These are phyloP conservation scores for Aspergillus chevalieri DNA, from an alignment of 2,329 filamentous ascomycete species.

Conservation along the genomic window DNA sequence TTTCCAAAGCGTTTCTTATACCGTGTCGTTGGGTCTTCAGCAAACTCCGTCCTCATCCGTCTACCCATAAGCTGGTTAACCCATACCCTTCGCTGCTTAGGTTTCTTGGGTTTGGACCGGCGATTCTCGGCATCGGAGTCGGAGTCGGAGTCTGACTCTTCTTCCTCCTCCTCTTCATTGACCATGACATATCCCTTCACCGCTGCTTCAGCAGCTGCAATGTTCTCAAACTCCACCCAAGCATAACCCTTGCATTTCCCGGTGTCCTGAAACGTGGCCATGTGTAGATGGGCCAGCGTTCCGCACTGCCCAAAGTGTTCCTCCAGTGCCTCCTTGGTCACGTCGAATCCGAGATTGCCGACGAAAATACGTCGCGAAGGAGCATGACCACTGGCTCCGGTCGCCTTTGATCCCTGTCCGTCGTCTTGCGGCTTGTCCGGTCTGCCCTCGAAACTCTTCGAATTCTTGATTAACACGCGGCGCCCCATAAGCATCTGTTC, in stretches of 20 bases:
- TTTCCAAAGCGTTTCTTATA: constrained; percentile 95
- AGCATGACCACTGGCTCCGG: constrained; percentile 46
- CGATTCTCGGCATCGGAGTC: constrained; percentile 22
- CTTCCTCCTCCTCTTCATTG: constrained; percentile 42
- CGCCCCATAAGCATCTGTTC: constrained; percentile 73
- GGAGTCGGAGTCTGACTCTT: constrained; percentile 42
- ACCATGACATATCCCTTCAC: constrained; percentile 77
- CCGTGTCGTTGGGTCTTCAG: constrained; percentile 78
- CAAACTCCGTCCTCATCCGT: constrained; percentile 80
- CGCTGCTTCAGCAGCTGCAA: constrained; percentile 67
- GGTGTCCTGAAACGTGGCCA: constrained; percentile 92
- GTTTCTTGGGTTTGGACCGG: constrained; percentile 31
- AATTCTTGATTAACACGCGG: constrained; percentile 85
- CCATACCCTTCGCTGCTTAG: constrained; percentile 59
- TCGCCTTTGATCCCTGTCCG: constrained; percentile 22
- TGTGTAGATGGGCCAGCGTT: constrained; percentile 70
- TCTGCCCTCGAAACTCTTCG: constrained; percentile 83
- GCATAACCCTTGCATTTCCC: constrained; percentile 98
- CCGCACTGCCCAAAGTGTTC: constrained; percentile 83
- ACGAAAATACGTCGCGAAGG: constrained; percentile 81
- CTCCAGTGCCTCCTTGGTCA: constrained; percentile 71
- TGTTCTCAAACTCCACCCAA: constrained; percentile 84
- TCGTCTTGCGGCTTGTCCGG: constrained; percentile 58
- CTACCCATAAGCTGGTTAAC: constrained; percentile 78
- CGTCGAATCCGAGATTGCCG: constrained; percentile 78